These are phyloP conservation scores for Prillingera fragicola DNA, from an alignment of 1,284 basidiomycete species.

Conservation along the genomic window DNA sequence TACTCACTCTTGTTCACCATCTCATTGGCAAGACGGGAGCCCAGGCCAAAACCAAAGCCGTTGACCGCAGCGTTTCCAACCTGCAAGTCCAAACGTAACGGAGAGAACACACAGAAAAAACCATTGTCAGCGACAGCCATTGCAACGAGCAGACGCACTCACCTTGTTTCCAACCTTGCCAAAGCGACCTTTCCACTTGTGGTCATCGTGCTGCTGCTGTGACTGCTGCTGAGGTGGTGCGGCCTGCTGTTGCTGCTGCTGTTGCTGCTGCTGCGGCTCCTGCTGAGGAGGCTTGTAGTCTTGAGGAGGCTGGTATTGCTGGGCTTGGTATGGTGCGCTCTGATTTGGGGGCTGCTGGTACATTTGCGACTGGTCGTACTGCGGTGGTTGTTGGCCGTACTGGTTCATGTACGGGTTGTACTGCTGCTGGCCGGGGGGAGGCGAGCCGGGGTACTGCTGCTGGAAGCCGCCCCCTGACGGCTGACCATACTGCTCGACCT, in stretches of 20 bases:
- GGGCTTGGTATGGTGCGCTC: not conserved
- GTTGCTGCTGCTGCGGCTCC: slow-evolving; percentile 5
- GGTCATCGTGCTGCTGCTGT: slow-evolving; percentile 3
- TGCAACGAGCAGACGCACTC: not conserved
- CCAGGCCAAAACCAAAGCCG: slow-evolving; percentile 10
- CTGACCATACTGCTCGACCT: too few species aligned
- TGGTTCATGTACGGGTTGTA: not conserved
- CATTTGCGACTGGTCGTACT: slow-evolving; percentile 3
- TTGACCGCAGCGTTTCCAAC: slow-evolving; percentile 7
- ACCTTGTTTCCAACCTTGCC: slow-evolving; percentile 3
- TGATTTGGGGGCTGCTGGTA: slow-evolving; percentile 3
- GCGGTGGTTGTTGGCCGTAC: not conserved
- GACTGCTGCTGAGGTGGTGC: not conserved
- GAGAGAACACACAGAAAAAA: too few species aligned
- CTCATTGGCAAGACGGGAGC: slow-evolving; percentile 7
- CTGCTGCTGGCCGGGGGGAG: not conserved
- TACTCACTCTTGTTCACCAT: too few species aligned
- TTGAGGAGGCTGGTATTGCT: slow-evolving; percentile 1
- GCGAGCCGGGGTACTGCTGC: not conserved
- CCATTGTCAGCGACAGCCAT: not conserved
- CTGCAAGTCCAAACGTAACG: not conserved
- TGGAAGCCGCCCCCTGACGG: too few species aligned
- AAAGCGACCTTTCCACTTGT: slow-evolving; percentile 2
- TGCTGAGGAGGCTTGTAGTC: not conserved
- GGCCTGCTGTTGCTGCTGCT: slow-evolving; percentile 2